These are phyloP conservation scores for Cercophora samala DNA, from an alignment of 495 filamentous ascomycete genomes.

Conservation along the genomic window DNA sequence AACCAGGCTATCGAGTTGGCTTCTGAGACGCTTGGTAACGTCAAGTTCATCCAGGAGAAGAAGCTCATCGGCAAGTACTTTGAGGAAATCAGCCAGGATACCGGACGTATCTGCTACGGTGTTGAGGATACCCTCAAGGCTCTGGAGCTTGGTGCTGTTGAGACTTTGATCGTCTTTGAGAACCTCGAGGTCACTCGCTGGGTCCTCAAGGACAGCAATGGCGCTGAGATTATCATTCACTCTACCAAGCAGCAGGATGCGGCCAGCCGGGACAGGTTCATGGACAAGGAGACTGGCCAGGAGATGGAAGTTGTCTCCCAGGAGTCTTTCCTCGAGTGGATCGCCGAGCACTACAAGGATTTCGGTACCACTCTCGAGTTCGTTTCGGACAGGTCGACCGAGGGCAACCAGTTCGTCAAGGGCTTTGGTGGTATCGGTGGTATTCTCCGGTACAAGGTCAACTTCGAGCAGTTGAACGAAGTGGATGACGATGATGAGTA, in stretches of 20 bases:
- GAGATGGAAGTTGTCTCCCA: slow-evolving; percentile 92
- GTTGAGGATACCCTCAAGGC: slow-evolving; percentile 97
- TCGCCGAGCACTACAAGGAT: slow-evolving; percentile 95
- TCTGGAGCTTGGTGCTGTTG: slow-evolving; percentile 91
- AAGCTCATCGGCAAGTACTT: slow-evolving; percentile 98
- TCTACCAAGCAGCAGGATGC: slow-evolving; percentile 82
- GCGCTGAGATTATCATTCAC: slow-evolving; percentile 71
- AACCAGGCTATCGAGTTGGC: slow-evolving; percentile 98
- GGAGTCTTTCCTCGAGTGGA: slow-evolving; percentile 94
- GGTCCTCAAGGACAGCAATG: slow-evolving; percentile 73
- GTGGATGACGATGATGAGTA: slow-evolving; percentile 96
- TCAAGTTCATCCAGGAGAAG: slow-evolving; percentile 99
- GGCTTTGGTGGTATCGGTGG: slow-evolving; percentile 98
- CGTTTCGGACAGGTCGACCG: slow-evolving; percentile 91
- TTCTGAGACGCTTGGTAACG: slow-evolving; percentile 92
- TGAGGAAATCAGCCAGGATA: slow-evolving; percentile 96
- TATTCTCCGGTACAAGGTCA: slow-evolving; percentile 97
- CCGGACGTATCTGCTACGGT: slow-evolving; percentile 93
- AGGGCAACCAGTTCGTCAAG: slow-evolving; percentile 99
- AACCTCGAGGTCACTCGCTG: slow-evolving; percentile 92
- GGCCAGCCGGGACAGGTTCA: slow-evolving; percentile 73
- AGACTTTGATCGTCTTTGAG: slow-evolving; percentile 95
- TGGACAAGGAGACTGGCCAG: slow-evolving; percentile 89
- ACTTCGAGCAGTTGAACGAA: slow-evolving; percentile 98
- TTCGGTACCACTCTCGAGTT: slow-evolving; percentile 97